These are phyloP conservation scores for Cornus controversa DNA, from an alignment of 148 eudicot genomes.

Conservation along the genomic window DNA sequence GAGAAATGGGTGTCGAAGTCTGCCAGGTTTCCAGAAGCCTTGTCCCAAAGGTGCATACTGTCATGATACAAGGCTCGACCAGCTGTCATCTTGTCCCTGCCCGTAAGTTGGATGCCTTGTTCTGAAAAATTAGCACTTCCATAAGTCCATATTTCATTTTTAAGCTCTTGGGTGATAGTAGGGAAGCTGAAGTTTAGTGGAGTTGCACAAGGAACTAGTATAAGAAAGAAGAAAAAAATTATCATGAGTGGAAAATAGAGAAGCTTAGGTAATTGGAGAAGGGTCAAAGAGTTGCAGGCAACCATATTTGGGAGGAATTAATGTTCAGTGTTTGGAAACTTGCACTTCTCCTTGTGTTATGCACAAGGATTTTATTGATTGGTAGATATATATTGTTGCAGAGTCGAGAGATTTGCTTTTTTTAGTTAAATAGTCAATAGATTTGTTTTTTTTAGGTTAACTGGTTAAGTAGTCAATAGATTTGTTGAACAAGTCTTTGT, in stretches of 20 bases:
- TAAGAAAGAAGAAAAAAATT: background rate
- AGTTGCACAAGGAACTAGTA: background rate
- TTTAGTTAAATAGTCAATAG: too few species aligned
- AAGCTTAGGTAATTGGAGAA: background rate
- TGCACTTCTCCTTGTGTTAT: too few species aligned
- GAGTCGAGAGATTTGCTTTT: too few species aligned
- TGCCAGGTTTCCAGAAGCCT: background rate
- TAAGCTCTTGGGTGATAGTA: background rate
- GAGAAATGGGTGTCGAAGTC: background rate
- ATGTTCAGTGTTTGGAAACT: too few species aligned
- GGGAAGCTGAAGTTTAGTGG: background rate
- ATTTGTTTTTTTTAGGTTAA: too few species aligned
- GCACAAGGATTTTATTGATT: too few species aligned
- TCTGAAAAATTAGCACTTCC: background rate
- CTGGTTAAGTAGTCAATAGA: too few species aligned
- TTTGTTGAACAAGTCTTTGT: too few species aligned
- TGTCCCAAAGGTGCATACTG: background rate
- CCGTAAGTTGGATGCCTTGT: background rate
- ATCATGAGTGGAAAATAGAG: too few species aligned
- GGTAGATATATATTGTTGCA: too few species aligned
- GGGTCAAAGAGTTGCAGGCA: background rate
- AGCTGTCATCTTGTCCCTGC: background rate
- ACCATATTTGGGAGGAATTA: background rate
- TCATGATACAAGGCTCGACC: background rate
- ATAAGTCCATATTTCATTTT: too few species aligned